A percentile compares a stretch with the other conserved stretches of the same genome.
Conservation (phyloP, 164 flowering plant species). For the Buxus sempervirens region DNA sequence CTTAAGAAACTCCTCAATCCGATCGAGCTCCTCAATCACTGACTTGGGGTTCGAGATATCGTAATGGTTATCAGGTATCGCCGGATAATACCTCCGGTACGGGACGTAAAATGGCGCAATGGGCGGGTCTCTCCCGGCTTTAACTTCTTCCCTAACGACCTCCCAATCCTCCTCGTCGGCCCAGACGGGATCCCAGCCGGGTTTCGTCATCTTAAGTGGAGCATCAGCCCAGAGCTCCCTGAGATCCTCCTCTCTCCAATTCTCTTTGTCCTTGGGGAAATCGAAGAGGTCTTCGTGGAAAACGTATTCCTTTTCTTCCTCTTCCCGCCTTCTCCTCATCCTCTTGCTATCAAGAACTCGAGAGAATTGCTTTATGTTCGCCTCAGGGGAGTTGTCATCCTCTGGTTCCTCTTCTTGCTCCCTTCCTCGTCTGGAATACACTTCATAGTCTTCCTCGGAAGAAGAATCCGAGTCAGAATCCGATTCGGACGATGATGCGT, state of each 20-base stretch:
- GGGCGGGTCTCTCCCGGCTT: no score
- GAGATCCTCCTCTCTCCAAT: slow-evolving; percentile 80
- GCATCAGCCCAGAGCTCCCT: slow-evolving; percentile 81
- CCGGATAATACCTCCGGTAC: no score
- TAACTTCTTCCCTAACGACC: no score
- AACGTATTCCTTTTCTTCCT: slow-evolving; percentile 28
- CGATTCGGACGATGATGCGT: slow-evolving; percentile 10
- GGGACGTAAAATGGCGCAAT: no score
- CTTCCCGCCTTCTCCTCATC: no score
- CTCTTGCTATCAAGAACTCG: slow-evolving; percentile 30
- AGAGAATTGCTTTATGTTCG: slow-evolving; percentile 28
- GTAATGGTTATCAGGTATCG: no score
- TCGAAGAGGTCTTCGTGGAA: slow-evolving; percentile 46
- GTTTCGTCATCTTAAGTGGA: slow-evolving; percentile 42
- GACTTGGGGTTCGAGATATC: slow-evolving; percentile 58
- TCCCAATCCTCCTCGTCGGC: no score
- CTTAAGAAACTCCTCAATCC: slow-evolving; percentile 83
- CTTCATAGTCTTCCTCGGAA: slow-evolving; percentile 10
- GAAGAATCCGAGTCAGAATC: slow-evolving; percentile 33
- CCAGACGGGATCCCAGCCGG: slow-evolving; percentile 94
- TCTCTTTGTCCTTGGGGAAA: slow-evolving; percentile 78
- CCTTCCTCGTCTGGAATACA: neutral
- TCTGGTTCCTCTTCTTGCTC: slow-evolving; percentile 13
- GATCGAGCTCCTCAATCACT: slow-evolving; percentile 80
- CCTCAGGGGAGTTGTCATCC: slow-evolving; percentile 38